These are phyloP conservation scores for Pseudovirgaria hyperparasitica DNA, from an alignment of 2,329 filamentous ascomycete genomes.

Conservation along the genomic window DNA sequence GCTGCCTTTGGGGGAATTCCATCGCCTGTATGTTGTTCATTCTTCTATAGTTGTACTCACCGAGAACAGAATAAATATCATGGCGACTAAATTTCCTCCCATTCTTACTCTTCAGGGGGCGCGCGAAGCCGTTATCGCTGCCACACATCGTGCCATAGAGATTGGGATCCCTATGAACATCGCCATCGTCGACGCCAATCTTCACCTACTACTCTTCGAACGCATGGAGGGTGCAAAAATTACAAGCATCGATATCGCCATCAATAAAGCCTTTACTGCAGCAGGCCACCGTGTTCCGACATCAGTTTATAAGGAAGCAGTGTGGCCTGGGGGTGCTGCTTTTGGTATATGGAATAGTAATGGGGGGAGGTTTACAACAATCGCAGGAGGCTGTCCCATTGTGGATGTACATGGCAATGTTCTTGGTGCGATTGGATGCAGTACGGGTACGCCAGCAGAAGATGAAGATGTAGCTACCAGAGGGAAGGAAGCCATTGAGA, in stretches of 20 bases:
- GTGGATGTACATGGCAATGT: conserved; percentile 33
- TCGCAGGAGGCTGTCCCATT: conserved; percentile 42
- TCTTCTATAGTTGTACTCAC: too few species aligned
- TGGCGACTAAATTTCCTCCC: conserved; percentile 20
- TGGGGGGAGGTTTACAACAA: conserved; percentile 39
- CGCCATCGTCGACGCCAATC: conserved; percentile 32
- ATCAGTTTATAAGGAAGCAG: conserved; percentile 38
- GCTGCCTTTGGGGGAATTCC: too few species aligned
- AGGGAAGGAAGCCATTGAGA: conserved; percentile 36
- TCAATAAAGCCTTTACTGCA: conserved; percentile 49
- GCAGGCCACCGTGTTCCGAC: conserved; percentile 41
- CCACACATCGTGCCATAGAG: conserved; percentile 20
- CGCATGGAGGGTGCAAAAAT: conserved; percentile 37
- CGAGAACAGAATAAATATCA: too few species aligned
- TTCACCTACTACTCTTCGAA: conserved; percentile 34
- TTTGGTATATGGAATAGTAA: conserved; percentile 41
- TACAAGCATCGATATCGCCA: conserved; percentile 48
- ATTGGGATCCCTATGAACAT: conserved; percentile 36
- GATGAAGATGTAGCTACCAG: conserved; percentile 41
- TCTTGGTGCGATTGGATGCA: conserved; percentile 42
- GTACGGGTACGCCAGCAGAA: conserved; percentile 41
- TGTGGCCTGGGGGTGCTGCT: conserved; percentile 39
- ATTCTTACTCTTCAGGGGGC: conserved; percentile 24
- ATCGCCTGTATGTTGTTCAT: too few species aligned
- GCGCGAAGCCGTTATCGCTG: conserved; percentile 21